Base-by-base conservation (phyloP, 2,329 filamentous ascomycete species). In the Pezicula neosporulosa region DNA sequence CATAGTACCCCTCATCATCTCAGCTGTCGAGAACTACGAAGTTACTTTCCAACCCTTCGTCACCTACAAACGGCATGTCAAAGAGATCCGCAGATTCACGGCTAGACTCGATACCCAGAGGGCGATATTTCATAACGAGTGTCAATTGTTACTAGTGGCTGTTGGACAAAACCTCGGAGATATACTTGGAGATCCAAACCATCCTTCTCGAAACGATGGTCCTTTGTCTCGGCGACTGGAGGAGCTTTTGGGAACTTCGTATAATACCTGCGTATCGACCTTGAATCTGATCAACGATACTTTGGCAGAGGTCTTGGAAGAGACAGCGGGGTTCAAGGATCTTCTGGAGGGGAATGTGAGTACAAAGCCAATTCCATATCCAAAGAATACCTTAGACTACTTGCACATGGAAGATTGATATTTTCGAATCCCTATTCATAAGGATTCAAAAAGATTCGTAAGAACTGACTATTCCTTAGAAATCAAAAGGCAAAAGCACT, bases 1-100 rank as follows among this genome's bases (percentile, higher is more conserved):
- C 6, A 37, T 49, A 15, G 30, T 44, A 9, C 47, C 47, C 9
- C 38, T 49, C 24, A 19, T 49, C 19, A 49, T 49, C 24, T 49
- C 47, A 19, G 39, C 47, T 4, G 47, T 44, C 38, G 47, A 49
- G 30, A 49, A 44, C 28, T 49, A 49, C 38, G 47, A 49, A 49
- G 24, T 49, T 15, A 49, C 47, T 24, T 49, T 49, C 30, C 47
- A 49, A 36, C 47, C 47, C 4, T 49, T 49, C 21, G 39, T 49
- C 7, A 49, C 39, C 3, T 49, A 49, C 21, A 27, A 16, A 18
- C 19, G 47, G 21, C 28, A 49, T 49, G 24, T 30, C 12, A 49
- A 42, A 28, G 47, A 49, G 39, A 33, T 44, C 24, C n/a, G 24
- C 3, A 28, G 39, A 24, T 49, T 49, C 30, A 44, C 28, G 35